Conservation (phyloP, 371 early-diverging fungal species). For the Enteropsectra breve region DNA sequence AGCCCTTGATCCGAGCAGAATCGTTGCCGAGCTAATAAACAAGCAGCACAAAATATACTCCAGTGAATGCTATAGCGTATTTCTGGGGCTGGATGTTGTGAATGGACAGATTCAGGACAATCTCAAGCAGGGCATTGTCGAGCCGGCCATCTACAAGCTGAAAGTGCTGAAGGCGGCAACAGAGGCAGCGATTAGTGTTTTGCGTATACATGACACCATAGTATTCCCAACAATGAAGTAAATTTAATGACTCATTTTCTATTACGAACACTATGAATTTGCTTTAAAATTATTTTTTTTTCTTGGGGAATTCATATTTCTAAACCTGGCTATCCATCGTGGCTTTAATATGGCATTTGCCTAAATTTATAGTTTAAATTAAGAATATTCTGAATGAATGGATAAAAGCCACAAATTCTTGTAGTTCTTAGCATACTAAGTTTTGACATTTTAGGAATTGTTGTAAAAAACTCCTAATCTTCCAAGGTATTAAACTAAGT, state of each 20-base stretch:
- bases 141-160: slow-evolving; percentile 95
- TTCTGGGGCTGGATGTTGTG: slow-evolving; percentile 76
- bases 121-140: slow-evolving; percentile 84
- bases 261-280: no score
- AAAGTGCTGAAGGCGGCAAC: slow-evolving; percentile 94
- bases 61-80: slow-evolving; percentile 63
- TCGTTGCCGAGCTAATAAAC: slow-evolving; percentile 68
- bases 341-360: not conserved
- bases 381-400: not conserved
- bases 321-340: not conserved
- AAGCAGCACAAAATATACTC: slow-evolving; percentile 66
- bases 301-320: not conserved
- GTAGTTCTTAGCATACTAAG: not conserved
- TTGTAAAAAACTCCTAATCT: not conserved
- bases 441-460: not conserved
- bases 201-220: slow-evolving; percentile 77
- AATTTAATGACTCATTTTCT: not conserved
- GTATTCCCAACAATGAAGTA: slow-evolving; percentile 37
- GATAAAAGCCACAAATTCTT: not conserved
- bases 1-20: slow-evolving; percentile 88
- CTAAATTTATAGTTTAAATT: not conserved
- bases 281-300: not conserved
- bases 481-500: not conserved
- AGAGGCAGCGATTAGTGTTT: slow-evolving; percentile 94
- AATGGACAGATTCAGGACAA: slow-evolving; percentile 86